phyloP scores from a whole-genome alignment of 2,329 filamentous ascomycete genomes.

The Magnaporthiopsis incrustans region DNA sequence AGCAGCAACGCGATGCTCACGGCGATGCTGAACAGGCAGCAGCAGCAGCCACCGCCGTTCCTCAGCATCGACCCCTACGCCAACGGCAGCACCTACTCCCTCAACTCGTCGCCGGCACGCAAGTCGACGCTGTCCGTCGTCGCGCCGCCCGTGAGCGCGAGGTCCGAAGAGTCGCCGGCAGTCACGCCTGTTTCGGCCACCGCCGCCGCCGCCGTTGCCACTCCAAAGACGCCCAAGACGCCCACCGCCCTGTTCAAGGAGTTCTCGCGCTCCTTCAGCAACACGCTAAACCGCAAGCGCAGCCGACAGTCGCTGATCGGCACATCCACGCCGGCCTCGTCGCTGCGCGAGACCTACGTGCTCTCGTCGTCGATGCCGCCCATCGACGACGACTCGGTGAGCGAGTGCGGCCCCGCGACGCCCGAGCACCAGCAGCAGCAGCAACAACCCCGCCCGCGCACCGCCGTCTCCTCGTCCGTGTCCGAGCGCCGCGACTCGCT shows the following conservation, averaged over 20 bases:
- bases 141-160: slow-evolving; percentile 6
- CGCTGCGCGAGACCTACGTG: background rate
- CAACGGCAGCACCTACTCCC: slow-evolving; percentile 25
- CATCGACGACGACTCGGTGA: background rate
- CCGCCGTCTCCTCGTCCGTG: background rate
- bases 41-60: slow-evolving; percentile 34
- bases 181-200: slow-evolving; percentile 12
- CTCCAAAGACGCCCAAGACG: slow-evolving; percentile 32
- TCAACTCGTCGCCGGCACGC: slow-evolving; percentile 8
- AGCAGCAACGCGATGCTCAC: slow-evolving; percentile 36
- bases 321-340: background rate
- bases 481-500: background rate
- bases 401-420: background rate
- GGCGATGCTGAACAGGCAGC: slow-evolving; percentile 20
- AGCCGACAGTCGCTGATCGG: slow-evolving; percentile 38
- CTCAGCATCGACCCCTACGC: slow-evolving; percentile 48
- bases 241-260: slow-evolving; percentile 41
- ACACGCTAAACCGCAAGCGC: slow-evolving; percentile 40
- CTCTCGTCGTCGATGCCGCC: background rate
- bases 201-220: background rate
- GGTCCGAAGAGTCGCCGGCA: slow-evolving; percentile 12
- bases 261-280: slow-evolving; percentile 39
- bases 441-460: background rate
- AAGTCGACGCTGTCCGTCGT: background rate
- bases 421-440: background rate